A percentile compares a stretch with the other conserved stretches of the same genome.
phyloP scores from a whole-genome alignment of 805 yeast species.

The Metschnikowia lochheadii region DNA sequence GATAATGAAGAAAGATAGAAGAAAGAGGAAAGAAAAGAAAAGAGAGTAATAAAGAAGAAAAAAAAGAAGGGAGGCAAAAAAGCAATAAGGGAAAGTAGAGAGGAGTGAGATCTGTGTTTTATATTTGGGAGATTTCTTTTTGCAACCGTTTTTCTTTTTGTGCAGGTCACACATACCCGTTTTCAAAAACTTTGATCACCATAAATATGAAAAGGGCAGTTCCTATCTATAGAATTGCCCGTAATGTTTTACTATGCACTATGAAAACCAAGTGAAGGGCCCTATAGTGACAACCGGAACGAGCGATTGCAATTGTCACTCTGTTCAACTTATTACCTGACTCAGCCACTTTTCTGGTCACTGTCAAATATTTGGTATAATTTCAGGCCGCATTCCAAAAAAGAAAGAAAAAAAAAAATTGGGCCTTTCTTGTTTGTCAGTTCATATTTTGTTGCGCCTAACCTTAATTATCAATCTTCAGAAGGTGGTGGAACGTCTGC shows the following conservation, averaged over 20 bases:
- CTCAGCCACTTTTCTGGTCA: too few relatives aligned
- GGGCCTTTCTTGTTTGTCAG: too few relatives aligned
- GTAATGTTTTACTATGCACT: too few relatives aligned
- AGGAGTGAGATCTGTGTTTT: not conserved
- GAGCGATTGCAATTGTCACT: not conserved
- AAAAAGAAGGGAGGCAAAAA: not conserved
- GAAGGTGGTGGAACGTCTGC: conserved; percentile 4
- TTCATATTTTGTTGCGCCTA: too few relatives aligned
- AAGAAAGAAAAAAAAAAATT: too few relatives aligned
- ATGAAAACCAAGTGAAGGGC: too few relatives aligned
- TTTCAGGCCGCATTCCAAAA: too few relatives aligned
- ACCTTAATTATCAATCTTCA: not conserved
- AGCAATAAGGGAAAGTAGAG: too few relatives aligned
- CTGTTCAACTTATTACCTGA: too few relatives aligned
- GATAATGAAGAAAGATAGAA: not conserved
- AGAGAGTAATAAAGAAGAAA: not conserved
- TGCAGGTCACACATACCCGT: not conserved
- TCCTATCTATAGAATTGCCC: not conserved
- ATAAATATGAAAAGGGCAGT: not conserved
- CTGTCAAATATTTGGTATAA: too few relatives aligned
- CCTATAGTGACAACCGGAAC: not conserved
- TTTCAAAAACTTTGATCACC: not conserved
- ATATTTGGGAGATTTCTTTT: not conserved
- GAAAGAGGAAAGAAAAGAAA: not conserved
- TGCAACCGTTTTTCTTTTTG: not conserved